Evolutionary conservation across 306 rosid species (phyloP).

Genomic region (Herpetospermum pedunculosum): DNA sequence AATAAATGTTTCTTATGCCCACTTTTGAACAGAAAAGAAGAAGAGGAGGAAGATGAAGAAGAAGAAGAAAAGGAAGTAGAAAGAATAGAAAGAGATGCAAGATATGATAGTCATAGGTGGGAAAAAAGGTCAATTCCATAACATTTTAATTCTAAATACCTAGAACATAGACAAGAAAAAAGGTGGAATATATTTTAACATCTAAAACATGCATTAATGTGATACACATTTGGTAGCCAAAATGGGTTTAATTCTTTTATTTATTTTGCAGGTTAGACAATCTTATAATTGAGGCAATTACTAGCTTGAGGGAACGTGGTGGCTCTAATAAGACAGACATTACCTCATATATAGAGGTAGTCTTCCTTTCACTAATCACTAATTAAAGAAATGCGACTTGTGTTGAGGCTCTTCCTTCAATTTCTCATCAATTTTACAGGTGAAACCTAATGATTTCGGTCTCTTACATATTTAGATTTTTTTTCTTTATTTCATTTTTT

Average conservation of each 20-base stretch:
- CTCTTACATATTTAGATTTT: neutral
- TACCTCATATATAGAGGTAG: constrained; percentile 80
- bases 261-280: constrained; percentile 55
- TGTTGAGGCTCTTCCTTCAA: neutral
- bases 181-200: neutral
- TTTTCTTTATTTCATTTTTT: neutral
- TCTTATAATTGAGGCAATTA: constrained; percentile 78
- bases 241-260: neutral
- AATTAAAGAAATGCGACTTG: neutral
- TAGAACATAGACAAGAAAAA: neutral
- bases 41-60: neutral
- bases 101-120: neutral
- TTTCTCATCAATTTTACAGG: neutral
- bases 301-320: constrained; percentile 59
- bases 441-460: neutral
- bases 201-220: neutral
- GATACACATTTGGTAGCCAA: neutral
- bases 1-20: neutral
- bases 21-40: constrained; percentile 1
- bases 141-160: neutral
- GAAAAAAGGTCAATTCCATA: neutral
- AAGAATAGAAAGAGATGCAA: constrained; percentile 2
- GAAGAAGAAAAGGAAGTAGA: neutral
- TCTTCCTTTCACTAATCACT: constrained; percentile 4
- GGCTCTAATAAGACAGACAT: constrained; percentile 88